Conservation (phyloP, 345 rosid genomes). For the Eutrema yunnanense region DNA sequence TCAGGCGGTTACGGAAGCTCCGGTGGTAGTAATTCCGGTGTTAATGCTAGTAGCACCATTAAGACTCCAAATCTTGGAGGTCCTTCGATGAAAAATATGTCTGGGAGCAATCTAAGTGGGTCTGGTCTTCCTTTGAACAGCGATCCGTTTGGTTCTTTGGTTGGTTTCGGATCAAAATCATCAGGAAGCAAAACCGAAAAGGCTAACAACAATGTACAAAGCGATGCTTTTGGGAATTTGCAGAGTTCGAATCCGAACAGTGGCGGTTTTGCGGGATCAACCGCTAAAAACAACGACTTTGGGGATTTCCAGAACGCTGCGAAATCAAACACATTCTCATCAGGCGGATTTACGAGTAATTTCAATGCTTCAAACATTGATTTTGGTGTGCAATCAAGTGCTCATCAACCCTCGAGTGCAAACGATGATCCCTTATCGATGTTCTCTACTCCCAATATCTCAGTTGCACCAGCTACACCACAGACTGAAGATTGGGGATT, state of each 20-base stretch:
- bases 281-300: conserved; percentile 33
- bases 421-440: conserved; percentile 55
- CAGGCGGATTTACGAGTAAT: conserved; percentile 39
- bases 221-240: conserved; percentile 49
- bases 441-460: conserved; percentile 43
- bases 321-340: conserved; percentile 31
- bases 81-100: conserved; percentile 51
- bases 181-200: conserved; percentile 40
- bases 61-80: conserved; percentile 57
- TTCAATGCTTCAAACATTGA: conserved; percentile 38
- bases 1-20: conserved; percentile 17
- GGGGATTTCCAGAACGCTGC: conserved; percentile 55
- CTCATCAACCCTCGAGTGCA: conserved; percentile 35
- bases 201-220: conserved; percentile 18
- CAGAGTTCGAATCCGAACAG: conserved; percentile 39
- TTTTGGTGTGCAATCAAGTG: conserved; percentile 50
- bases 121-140: conserved; percentile 41
- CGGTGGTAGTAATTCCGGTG: conserved; percentile 30
- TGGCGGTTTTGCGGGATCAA: conserved; percentile 37
- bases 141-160: conserved; percentile 83
- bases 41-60: conserved; percentile 19
- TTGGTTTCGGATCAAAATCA: conserved; percentile 59
- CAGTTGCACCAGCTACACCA: conserved; percentile 33
- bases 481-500: conserved; percentile 80
- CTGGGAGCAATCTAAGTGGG: conserved; percentile 32